Evolutionary conservation across 2,329 filamentous ascomycete genomes (phyloP).

Genomic region (Talaromyces sp.): DNA sequence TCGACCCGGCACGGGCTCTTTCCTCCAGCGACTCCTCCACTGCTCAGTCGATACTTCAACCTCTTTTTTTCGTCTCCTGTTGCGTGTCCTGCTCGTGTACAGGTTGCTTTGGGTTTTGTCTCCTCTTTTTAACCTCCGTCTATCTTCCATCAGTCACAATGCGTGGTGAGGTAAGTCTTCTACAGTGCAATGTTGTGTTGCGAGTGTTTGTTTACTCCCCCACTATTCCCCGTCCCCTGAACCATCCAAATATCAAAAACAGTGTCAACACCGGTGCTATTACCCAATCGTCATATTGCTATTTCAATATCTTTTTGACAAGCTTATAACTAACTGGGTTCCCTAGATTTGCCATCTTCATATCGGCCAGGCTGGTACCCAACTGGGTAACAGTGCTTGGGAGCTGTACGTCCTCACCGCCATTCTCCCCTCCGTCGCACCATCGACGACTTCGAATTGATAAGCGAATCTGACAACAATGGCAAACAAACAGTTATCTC

Average conservation of each 20-base stretch:
- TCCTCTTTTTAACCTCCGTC: neutral
- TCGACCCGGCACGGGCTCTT: conserved; percentile 1
- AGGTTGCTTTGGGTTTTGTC: neutral
- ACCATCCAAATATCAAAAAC: neutral
- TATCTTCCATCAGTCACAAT: conserved; percentile 15
- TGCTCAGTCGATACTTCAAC: neutral
- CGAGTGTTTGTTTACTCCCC: conserved; percentile 18
- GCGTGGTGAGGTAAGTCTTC: conserved; percentile 19
- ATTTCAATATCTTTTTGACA: too few species aligned
- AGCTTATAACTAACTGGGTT: neutral
- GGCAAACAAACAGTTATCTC: conserved; percentile 51
- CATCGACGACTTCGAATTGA: neutral
- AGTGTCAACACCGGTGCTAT: neutral
- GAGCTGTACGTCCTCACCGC: conserved; percentile 57
- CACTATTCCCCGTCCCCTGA: conserved; percentile 16
- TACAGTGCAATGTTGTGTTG: neutral
- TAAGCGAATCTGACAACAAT: conserved; percentile 6
- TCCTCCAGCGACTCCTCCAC: neutral
- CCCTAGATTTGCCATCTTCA: conserved; percentile 62
- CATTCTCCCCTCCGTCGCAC: conserved; percentile 22
- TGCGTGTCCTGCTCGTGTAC: neutral
- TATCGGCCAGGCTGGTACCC: conserved; percentile 65
- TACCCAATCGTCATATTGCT: neutral
- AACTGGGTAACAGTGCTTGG: conserved; percentile 67
- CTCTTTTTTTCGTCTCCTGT: neutral